Percentiles rank a stretch among this genome's conserved stretches.
Conservation (phyloP, 768 basidiomycete species). For the Hericium rajendrae region DNA sequence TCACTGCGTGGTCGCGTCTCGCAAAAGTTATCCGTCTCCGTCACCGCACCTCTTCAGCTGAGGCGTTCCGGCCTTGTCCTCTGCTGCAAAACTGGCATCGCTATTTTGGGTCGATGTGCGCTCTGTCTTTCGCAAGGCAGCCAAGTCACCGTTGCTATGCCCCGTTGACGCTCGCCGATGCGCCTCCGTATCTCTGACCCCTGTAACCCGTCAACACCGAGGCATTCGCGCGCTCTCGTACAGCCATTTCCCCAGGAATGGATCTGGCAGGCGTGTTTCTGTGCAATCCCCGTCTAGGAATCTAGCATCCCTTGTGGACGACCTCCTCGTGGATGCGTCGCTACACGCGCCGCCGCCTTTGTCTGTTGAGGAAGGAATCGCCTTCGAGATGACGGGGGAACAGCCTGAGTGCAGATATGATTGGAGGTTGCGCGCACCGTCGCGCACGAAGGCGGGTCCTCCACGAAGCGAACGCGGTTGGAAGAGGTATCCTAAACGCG, state of each 20-base stretch:
- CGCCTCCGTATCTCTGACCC: not conserved
- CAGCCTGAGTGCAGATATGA: slow-evolving; percentile 34
- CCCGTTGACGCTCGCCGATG: not conserved
- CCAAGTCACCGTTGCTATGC: not conserved
- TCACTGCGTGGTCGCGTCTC: no score
- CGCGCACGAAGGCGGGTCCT: slow-evolving; percentile 23
- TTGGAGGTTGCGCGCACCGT: slow-evolving; percentile 49
- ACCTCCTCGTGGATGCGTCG: slow-evolving; percentile 1
- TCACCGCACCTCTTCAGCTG: not conserved
- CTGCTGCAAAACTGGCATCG: not conserved
- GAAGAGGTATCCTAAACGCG: slow-evolving; percentile 27
- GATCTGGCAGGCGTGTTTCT: not conserved
- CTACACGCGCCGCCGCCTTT: not conserved
- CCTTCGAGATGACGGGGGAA: not conserved
- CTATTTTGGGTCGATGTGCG: not conserved
- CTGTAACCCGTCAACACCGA: not conserved
- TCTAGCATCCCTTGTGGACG: not conserved
- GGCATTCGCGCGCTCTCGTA: not conserved
- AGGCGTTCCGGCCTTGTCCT: not conserved
- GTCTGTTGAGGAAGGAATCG: not conserved
- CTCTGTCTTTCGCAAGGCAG: not conserved
- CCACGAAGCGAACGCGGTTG: slow-evolving; percentile 5
- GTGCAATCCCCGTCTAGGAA: not conserved
- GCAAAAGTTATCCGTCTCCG: not conserved
- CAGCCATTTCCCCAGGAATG: no score